Conservation (phyloP, 2,329 filamentous ascomycete species). For the Leptographium galeiforme region DNA sequence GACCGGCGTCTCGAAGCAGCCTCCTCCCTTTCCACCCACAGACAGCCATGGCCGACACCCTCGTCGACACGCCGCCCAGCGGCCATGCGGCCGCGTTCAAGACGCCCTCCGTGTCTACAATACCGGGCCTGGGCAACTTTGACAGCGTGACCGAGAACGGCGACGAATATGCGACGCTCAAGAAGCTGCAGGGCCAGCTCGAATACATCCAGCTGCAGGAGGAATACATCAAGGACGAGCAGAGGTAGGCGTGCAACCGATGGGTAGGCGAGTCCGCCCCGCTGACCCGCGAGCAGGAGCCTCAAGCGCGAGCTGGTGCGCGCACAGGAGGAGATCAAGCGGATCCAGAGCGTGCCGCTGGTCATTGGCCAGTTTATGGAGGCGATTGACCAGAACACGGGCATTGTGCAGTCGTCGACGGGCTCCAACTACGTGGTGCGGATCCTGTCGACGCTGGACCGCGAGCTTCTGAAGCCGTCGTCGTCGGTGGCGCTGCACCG, state of each 20-base stretch:
- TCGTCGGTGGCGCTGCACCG: conserved; percentile 95
- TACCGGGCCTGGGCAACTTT: conserved; percentile 80
- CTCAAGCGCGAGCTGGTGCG: conserved; percentile 93
- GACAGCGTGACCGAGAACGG: conserved; percentile 72
- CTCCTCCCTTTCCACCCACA: too few species aligned
- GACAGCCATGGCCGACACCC: conserved; percentile 64
- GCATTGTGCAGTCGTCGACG: conserved; percentile 95
- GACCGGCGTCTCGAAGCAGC: neutral
- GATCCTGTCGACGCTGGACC: conserved; percentile 94
- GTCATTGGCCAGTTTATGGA: conserved; percentile 99
- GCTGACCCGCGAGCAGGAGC: conserved; percentile 42
- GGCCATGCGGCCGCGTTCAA: conserved; percentile 65
- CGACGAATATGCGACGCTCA: conserved; percentile 90
- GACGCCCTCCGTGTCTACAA: conserved; percentile 65
- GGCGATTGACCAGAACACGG: conserved; percentile 98
- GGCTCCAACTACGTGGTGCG: conserved; percentile 98
- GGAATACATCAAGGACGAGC: conserved; percentile 99
- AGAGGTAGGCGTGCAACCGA: too few species aligned
- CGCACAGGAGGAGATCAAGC: conserved; percentile 98
- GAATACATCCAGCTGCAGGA: conserved; percentile 99
- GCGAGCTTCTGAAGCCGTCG: conserved; percentile 93
- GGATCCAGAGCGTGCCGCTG: conserved; percentile 93
- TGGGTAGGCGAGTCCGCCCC: conserved; percentile 32
- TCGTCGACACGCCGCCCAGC: conserved; percentile 62
- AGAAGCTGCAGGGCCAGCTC: conserved; percentile 90